Conservation (phyloP, 2,329 filamentous ascomycete species). For the Trichothecium roseum region DNA sequence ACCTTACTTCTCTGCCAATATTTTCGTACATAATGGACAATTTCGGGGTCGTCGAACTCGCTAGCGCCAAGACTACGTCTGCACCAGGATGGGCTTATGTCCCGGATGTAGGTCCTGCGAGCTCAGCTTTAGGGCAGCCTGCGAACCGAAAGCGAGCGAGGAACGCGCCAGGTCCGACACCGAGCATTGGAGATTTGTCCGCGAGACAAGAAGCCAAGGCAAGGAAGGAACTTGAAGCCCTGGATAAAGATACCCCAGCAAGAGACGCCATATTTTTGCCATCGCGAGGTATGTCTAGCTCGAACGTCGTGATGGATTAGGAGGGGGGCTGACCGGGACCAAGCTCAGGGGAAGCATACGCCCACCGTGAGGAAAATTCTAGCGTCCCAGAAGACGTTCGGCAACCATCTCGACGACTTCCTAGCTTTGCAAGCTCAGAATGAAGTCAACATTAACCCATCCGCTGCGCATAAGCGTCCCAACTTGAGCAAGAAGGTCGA, state of each 20-base stretch:
- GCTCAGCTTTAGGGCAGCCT: constrained; percentile 35
- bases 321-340: constrained; percentile 1
- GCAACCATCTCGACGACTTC: constrained; percentile 73
- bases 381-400: constrained; percentile 72
- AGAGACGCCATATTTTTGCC: constrained; percentile 19
- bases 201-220: constrained; percentile 78
- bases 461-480: constrained; percentile 11
- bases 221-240: constrained; percentile 67
- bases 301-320: constrained; percentile 1
- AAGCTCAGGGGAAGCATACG: constrained; percentile 48
- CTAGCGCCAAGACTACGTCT: constrained; percentile 54
- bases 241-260: constrained; percentile 65
- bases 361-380: constrained; percentile 66
- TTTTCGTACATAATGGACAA: constrained; percentile 40
- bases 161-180: constrained; percentile 34
- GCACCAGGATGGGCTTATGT: constrained; percentile 92
- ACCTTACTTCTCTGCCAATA: too few species aligned
- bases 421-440: constrained; percentile 48
- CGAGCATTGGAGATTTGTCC: constrained; percentile 54
- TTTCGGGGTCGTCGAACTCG: constrained; percentile 75
- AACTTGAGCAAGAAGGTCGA: constrained; percentile 12
- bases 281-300: background rate
- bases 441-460: constrained; percentile 21
- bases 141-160: constrained; percentile 64
- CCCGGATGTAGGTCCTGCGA: constrained; percentile 56